Evolutionary conservation across 2,329 filamentous ascomycete species (phyloP).

Genomic region (Scytalidium lignicola): DNA sequence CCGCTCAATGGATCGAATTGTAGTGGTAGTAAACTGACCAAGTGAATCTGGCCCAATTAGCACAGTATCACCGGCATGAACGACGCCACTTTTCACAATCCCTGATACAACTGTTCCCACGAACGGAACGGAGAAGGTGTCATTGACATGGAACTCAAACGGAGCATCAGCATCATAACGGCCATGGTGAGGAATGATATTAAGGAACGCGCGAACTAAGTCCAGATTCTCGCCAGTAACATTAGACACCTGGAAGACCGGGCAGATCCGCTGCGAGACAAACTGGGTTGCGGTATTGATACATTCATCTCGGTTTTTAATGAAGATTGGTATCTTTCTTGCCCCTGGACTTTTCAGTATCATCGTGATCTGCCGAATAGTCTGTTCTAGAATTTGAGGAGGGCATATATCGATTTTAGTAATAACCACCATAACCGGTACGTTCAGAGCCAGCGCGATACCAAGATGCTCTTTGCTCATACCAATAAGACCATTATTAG

Average conservation of each 20-base stretch:
- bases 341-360: constrained; percentile 93
- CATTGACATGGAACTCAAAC: constrained; percentile 94
- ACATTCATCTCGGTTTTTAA: constrained; percentile 85
- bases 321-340: constrained; percentile 91
- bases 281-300: constrained; percentile 96
- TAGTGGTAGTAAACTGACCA: constrained; percentile 83
- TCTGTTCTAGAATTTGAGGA: constrained; percentile 90
- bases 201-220: constrained; percentile 85
- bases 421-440: constrained; percentile 95
- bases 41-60: constrained; percentile 86
- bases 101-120: constrained; percentile 95
- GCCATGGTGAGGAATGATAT: constrained; percentile 90
- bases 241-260: constrained; percentile 96
- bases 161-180: constrained; percentile 84
- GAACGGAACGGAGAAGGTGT: constrained; percentile 96
- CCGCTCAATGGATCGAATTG: constrained; percentile 86
- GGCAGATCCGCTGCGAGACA: constrained; percentile 90
- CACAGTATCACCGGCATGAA: constrained; percentile 86
- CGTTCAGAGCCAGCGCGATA: constrained; percentile 88
- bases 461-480: constrained; percentile 99
- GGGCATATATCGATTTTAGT: constrained; percentile 99
- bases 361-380: constrained; percentile 82
- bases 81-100: constrained; percentile 80
- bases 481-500: constrained; percentile 92
- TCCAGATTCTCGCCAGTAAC: constrained; percentile 91